A percentile compares a stretch with the other conserved stretches of the same genome.
Conservation (phyloP, 2,329 filamentous ascomycete genomes). For the Aureobasidium zeae region DNA sequence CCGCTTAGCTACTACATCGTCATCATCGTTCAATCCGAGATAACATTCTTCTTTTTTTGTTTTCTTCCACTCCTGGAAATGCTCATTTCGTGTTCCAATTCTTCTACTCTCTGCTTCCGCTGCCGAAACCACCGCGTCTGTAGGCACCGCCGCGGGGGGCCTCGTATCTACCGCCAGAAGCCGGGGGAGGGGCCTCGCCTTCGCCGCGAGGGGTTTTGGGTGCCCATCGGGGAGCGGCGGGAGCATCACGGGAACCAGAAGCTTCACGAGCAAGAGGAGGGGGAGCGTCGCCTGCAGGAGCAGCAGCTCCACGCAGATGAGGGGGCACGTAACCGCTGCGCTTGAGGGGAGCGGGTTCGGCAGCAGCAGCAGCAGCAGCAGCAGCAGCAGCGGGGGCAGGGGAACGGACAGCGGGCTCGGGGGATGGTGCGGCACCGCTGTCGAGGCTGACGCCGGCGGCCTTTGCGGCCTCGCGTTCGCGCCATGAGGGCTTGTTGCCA, state of each 20-base stretch:
- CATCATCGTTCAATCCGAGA: background rate
- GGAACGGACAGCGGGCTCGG: conserved; percentile 25
- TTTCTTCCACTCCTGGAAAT: too few relatives aligned
- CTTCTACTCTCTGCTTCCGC: conserved; percentile 8
- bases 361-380: conserved; percentile 30
- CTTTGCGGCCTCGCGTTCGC: conserved; percentile 57
- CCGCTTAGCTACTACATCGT: conserved; percentile 1
- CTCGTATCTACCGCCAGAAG: conserved; percentile 21
- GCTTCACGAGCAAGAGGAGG: too few relatives aligned
- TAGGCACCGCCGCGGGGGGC: conserved; percentile 20
- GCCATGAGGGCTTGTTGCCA: conserved; percentile 59
- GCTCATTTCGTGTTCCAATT: background rate
- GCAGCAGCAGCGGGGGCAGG: conserved; percentile 28
- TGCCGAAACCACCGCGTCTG: conserved; percentile 17
- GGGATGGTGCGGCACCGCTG: too few relatives aligned
- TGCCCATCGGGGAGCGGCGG: conserved; percentile 11
- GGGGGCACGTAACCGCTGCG: conserved; percentile 39
- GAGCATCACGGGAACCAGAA: too few relatives aligned
- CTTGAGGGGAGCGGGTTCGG: conserved; percentile 29
- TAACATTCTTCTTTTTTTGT: too few relatives aligned
- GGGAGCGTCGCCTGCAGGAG: conserved; percentile 20
- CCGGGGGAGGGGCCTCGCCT: conserved; percentile 20
- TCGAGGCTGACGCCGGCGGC: conserved; percentile 25
- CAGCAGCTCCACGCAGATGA: conserved; percentile 30
- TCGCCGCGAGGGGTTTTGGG: conserved; percentile 18